Evolutionary conservation across 2,329 filamentous ascomycete species (phyloP).

Genomic region (Penicillium brasilianum): DNA sequence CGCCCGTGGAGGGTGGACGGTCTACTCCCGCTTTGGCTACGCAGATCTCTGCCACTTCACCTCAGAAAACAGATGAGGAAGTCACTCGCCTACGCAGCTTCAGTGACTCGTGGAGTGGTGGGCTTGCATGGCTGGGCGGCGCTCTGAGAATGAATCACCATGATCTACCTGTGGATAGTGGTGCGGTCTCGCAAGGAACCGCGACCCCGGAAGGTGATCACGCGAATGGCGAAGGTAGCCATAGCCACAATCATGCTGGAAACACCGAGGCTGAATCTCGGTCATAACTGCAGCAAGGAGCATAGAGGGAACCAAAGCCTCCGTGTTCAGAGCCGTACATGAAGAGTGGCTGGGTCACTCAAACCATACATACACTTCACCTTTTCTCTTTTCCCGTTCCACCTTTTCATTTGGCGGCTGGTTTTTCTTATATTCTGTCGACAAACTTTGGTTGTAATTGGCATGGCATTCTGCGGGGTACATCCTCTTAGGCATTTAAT

Average conservation of each 20-base stretch:
- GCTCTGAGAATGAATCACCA: conserved; percentile 32
- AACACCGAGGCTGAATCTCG: conserved; percentile 15
- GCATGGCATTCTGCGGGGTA: conserved; percentile 30
- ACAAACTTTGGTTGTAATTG: conserved; percentile 27
- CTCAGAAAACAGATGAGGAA: conserved; percentile 24
- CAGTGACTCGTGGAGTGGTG: conserved; percentile 45
- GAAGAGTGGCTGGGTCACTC: conserved; percentile 32
- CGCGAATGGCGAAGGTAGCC: neutral
- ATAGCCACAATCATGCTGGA: conserved; percentile 2
- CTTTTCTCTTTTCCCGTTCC: neutral
- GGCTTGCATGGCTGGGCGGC: conserved; percentile 44
- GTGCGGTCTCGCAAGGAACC: conserved; percentile 20
- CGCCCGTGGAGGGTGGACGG: conserved; percentile 27
- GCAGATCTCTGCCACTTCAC: conserved; percentile 14
- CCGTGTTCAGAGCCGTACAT: conserved; percentile 16
- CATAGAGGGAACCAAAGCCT: neutral
- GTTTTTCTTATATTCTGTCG: conserved; percentile 3
- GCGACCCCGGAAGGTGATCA: conserved; percentile 18
- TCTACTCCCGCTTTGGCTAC: conserved; percentile 32
- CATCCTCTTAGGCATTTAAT: conserved; percentile 24
- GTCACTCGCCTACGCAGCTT: conserved; percentile 41
- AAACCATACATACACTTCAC: conserved; percentile 18
- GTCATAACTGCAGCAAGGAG: conserved; percentile 10
- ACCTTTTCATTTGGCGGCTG: conserved; percentile 1
- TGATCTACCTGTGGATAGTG: conserved; percentile 15